A percentile compares a stretch with the other conserved stretches of the same genome.
Evolutionary conservation across 495 filamentous ascomycete genomes (phyloP).

Genomic region (Aspergillus egyptiacus): DNA sequence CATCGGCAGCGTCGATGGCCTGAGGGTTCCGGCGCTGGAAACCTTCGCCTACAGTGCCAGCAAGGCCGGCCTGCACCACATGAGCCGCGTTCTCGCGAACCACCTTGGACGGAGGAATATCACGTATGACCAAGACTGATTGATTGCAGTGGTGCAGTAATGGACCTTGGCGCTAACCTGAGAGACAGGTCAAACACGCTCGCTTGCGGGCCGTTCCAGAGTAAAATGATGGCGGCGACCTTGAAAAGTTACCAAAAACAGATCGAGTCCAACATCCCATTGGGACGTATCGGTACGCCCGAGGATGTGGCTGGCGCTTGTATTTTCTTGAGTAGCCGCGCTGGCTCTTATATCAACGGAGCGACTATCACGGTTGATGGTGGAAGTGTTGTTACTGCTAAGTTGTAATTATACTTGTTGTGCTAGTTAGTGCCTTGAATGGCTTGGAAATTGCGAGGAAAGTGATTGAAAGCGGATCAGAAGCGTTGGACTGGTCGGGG

Average conservation of each 20-base stretch:
- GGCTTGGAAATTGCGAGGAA: no score
- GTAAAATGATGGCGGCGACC: conserved; percentile 78
- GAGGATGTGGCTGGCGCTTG: conserved; percentile 72
- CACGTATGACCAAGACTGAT: conserved; percentile 52
- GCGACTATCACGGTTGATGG: conserved; percentile 72
- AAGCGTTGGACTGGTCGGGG: no score
- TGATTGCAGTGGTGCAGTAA: background rate
- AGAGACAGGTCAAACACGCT: conserved; percentile 55
- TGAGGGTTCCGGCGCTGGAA: conserved; percentile 59
- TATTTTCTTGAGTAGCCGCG: conserved; percentile 64
- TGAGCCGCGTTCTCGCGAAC: conserved; percentile 64
- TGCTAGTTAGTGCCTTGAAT: no score
- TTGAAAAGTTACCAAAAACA: conserved; percentile 53
- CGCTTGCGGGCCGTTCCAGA: conserved; percentile 75
- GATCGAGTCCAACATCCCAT: conserved; percentile 60
- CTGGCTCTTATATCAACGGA: conserved; percentile 70
- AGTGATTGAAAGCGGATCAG: no score
- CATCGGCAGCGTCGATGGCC: conserved; percentile 66
- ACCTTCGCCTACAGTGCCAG: conserved; percentile 71
- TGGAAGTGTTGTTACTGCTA: conserved; percentile 49
- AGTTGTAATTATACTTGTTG: conserved; percentile 39
- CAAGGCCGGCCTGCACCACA: conserved; percentile 70
- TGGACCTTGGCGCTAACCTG: no score
- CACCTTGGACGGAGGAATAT: conserved; percentile 65
- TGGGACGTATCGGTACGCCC: conserved; percentile 64